These are phyloP conservation scores for Talaromyces marneffei DNA, from an alignment of 2,329 filamentous ascomycete genomes.

Conservation along the genomic window DNA sequence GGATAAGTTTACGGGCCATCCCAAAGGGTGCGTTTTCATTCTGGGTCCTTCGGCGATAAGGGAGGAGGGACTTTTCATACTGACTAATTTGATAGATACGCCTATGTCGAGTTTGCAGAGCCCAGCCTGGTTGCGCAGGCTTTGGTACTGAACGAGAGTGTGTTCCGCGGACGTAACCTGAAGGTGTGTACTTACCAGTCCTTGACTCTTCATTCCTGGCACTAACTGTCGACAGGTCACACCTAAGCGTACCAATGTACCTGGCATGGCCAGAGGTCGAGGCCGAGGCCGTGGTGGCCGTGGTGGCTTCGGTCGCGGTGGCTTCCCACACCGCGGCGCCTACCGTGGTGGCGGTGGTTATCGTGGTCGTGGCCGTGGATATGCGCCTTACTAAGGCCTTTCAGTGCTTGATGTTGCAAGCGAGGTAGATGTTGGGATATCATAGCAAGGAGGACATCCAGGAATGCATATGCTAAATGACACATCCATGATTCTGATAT, in stretches of 20 bases:
- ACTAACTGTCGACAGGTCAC: conserved; percentile 52
- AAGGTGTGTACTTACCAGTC: conserved; percentile 59
- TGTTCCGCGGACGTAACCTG: conserved; percentile 89
- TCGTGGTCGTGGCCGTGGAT: conserved; percentile 43
- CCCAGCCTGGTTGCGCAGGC: conserved; percentile 88
- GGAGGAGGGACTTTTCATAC: conserved; percentile 3
- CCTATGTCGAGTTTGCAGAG: conserved; percentile 97
- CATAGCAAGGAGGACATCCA: not conserved
- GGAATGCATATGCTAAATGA: not conserved
- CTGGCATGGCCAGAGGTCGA: conserved; percentile 79
- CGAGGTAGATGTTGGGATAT: not conserved
- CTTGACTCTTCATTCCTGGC: not conserved
- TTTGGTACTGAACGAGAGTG: conserved; percentile 89
- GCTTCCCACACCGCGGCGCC: conserved; percentile 49
- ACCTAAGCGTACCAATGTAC: conserved; percentile 93
- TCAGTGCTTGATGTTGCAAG: not conserved
- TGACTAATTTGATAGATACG: conserved; percentile 61
- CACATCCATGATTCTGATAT: not conserved
- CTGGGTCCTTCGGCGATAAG: conserved; percentile 14
- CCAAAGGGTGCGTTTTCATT: conserved; percentile 74
- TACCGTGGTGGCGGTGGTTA: conserved; percentile 53
- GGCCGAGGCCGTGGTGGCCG: conserved; percentile 50
- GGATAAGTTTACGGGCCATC: conserved; percentile 97
- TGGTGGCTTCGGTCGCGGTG: conserved; percentile 44
- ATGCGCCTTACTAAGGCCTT: conserved; percentile 38